Conservation (phyloP, 352 stramenopile species). For the Globisporangium mamillatum region DNA sequence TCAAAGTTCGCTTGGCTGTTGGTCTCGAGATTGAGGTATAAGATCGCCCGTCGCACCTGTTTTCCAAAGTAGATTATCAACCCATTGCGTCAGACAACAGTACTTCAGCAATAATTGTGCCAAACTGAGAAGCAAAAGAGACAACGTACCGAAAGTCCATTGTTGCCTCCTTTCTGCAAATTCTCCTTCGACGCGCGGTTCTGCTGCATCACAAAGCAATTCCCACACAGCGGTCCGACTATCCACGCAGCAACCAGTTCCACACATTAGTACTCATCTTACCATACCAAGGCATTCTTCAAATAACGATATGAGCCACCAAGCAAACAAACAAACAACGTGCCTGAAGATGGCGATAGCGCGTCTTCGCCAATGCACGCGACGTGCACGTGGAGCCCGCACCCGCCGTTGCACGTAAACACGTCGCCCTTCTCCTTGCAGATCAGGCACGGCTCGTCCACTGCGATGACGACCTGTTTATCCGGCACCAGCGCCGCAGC, state of each 20-base stretch:
- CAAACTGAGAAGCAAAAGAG: slow-evolving; percentile 1
- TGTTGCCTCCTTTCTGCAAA: slow-evolving; percentile 54
- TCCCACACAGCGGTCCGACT: slow-evolving; percentile 69
- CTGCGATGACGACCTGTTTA: background rate
- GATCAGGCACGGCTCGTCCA: slow-evolving; percentile 38
- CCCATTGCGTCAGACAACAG: background rate
- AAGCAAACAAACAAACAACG: background rate
- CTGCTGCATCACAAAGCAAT: slow-evolving; percentile 68
- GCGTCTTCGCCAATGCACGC: slow-evolving; percentile 59
- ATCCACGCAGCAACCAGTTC: background rate
- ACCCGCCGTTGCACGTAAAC: slow-evolving; percentile 58
- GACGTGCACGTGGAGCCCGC: slow-evolving; percentile 51
- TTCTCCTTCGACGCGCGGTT: slow-evolving; percentile 70
- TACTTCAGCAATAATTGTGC: background rate
- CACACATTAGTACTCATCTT: background rate
- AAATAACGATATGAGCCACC: background rate
- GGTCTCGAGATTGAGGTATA: slow-evolving; percentile 71
- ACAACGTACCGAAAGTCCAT: slow-evolving; percentile 46
- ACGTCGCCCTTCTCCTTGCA: slow-evolving; percentile 51
- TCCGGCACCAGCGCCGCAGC: background rate
- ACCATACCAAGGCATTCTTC: background rate
- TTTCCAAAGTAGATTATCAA: background rate
- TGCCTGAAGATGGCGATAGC: slow-evolving; percentile 54
- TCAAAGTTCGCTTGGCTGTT: slow-evolving; percentile 64
- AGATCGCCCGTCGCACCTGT: slow-evolving; percentile 64